Evolutionary conservation across 2,329 filamentous ascomycete species (phyloP), one percentile per base, ranked within the genome.

Genomic region (Dissoconium aciculare): DNA sequence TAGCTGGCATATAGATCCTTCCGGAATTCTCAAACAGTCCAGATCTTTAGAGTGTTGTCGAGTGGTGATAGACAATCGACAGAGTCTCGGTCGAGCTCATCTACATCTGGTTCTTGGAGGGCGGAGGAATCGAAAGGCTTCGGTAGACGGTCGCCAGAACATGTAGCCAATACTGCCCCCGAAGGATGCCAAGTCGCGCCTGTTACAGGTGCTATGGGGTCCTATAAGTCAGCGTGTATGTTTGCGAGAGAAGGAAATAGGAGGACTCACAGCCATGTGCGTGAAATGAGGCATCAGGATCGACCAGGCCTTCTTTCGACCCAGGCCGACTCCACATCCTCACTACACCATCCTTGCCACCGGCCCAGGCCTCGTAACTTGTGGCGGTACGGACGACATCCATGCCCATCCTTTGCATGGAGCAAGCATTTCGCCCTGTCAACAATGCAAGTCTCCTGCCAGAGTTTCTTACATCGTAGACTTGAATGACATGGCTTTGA

Each of bases 401-500:
- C 15, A 72, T 57, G 2, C 63, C 62, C 34, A 75, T 47, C n/a
- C 62, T 59, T 51, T 74, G 69, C 28, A 66, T 66, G 2, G 67
- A 70, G 5, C 51, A 19, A 5, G 60, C 61, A 3, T 50, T 46
- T 4, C 63, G 36, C 0, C 59, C 60, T 0, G 30, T 39, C 27
- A 73, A 53, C 49, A 62, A 65, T 2, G 59, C 61, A 3, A 76
- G 49, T 15, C 64, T 47, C 32, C 63, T 56, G 0, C 61, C 58
- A 1, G 62, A 63, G n/a, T 63, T 61, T 11, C 72, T 59, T 15
- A 73, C 62, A 43, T 77, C 72, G 44, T 69, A 75, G 8, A 75
- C 54, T 26, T 68, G 51, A 1, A 74, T 52, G 1, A 59, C 62
- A 39, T 71, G 60, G 32, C 67, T 68, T 34, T 61, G 60, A 12